Conservation (phyloP, 768 basidiomycete genomes). For the Boletus speciosus region DNA sequence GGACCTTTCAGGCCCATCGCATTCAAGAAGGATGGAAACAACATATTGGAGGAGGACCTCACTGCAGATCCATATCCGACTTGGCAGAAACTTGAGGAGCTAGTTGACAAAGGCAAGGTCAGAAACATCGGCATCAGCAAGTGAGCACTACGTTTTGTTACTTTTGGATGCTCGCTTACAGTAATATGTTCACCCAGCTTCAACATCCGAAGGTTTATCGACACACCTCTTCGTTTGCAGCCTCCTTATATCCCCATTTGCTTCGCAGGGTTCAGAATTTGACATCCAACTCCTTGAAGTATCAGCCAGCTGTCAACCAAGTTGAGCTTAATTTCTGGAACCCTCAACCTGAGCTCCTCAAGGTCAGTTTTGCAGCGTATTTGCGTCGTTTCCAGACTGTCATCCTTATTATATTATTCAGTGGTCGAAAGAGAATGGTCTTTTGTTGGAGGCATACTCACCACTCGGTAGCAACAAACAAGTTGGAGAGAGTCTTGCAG, state of each 20-base stretch:
- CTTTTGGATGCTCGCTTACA: background rate
- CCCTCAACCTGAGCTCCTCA: conserved; percentile 72
- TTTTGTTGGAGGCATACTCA: conserved; percentile 75
- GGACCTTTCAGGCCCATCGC: conserved; percentile 55
- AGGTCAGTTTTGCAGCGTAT: conserved; percentile 36
- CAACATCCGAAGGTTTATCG: conserved; percentile 48
- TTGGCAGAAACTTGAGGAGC: conserved; percentile 76
- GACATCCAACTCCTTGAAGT: conserved; percentile 56
- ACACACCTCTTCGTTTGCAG: background rate
- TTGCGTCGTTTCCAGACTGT: background rate
- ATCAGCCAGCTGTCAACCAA: conserved; percentile 70
- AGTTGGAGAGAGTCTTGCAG: conserved; percentile 54
- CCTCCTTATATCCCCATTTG: background rate
- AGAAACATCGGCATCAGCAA: conserved; percentile 85
- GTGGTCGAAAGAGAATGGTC: conserved; percentile 64
- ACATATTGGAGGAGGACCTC: conserved; percentile 49
- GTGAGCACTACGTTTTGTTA: conserved; percentile 32
- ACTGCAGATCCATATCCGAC: conserved; percentile 73
- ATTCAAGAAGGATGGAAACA: conserved; percentile 50
- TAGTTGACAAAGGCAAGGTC: conserved; percentile 73
- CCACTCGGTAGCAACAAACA: conserved; percentile 63
- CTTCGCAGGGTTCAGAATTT: conserved; percentile 52
- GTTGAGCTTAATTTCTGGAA: conserved; percentile 77
- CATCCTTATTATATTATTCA: conserved; percentile 20
- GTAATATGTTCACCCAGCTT: conserved; percentile 38